Base-by-base conservation (phyloP, 176 grass and related monocot genomes). In the Carex pumila region DNA sequence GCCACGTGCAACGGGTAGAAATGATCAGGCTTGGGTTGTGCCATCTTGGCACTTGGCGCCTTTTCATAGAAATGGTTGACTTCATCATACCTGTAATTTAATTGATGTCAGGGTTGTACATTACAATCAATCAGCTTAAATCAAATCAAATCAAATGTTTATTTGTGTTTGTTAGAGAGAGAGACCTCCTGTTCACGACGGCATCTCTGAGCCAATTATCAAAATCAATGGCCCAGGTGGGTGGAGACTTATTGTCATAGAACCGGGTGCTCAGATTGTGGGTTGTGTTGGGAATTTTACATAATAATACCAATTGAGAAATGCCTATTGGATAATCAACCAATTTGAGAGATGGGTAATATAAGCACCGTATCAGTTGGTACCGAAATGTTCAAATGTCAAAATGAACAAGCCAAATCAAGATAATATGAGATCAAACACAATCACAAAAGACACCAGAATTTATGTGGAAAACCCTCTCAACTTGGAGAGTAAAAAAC, bases 1-100 rank as follows among this genome's bases (percentile, higher is more conserved):
- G 95, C 95, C 67, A 98, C 91, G 64, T 98, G 95, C 82, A 98
- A 76, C 30, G 95, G 95, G 85, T 88, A 90, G 61, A 98, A 86
- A 82, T 98, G 95, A 50, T 98, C 95, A 1, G 95, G 89, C 86
- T 17, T 87, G 19, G 95, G 95, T 81, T 95, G 95, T 32, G 92
- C 89, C 47, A 83, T 84, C 89, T 69, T 98, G 43, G 22, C 92
- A 62, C 81, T 6, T 4, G 95, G 95, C 18, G 90, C 89, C 91
- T 59, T 93, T 82, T 91, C 91, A 45, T 91, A 83, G 45, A 75
- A 94, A n/a, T 83, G 63, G n/a, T 91, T 94, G 70, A 97, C 89
- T 3, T 97, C 95, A 52, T 91, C 92, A 81, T 97, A 71, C 78
- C 91, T 97, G 79, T 45, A 25, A 34, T 34, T 34, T 34, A 34